Evolutionary conservation across 2,329 filamentous ascomycete species (phyloP), one percentile per base, ranked within the genome.

Genomic region (Cercospora sesami): DNA sequence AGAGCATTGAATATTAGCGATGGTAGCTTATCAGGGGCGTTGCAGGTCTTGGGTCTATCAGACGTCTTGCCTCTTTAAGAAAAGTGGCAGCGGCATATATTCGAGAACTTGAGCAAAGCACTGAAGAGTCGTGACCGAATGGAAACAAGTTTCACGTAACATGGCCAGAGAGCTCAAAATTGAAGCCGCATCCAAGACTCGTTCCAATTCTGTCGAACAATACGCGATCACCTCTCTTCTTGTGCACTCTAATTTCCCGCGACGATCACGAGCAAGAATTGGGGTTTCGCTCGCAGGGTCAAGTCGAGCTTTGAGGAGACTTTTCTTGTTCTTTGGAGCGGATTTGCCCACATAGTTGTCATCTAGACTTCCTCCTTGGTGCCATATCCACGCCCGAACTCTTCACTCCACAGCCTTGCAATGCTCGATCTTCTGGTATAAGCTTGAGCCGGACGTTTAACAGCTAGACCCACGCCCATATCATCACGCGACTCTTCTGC

Each of bases 1-100:
- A 61, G 66, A 55, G 73, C 74, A 42, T 39, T 75, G 45, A 75
- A 75, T 60, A 65, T 69, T 18, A 73, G 73, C 57, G 57, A 72
- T 63, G 73, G 73, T 1, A 66, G 69, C 51, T 55, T 71, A 33
- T 28, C 59, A 12, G 63, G 31, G 10, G 74, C 73, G 10, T 60
- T 72, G 53, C 64, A 72, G 61, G 64, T 69, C 10, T 61, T 74
- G 45, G 65, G 64, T 23, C 51, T 68, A 59, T 58, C 64, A 23
- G 23, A 57, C n/a, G 9, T 58, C 5, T 39, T 59, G 53, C 51
- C 55, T 26, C 5, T 65, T 2, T 53, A 53, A 16, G 26, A 28
- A 28, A 5, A 28, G 26, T 28, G 26, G 26, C 26, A 5, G 26
- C 26, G 5, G 3, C 26, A 28, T 28, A 28, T 28, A 28, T 28